Evolutionary conservation across 179 eudicot genomes (phyloP).

Genomic region (Sideroxylon spinosum): DNA sequence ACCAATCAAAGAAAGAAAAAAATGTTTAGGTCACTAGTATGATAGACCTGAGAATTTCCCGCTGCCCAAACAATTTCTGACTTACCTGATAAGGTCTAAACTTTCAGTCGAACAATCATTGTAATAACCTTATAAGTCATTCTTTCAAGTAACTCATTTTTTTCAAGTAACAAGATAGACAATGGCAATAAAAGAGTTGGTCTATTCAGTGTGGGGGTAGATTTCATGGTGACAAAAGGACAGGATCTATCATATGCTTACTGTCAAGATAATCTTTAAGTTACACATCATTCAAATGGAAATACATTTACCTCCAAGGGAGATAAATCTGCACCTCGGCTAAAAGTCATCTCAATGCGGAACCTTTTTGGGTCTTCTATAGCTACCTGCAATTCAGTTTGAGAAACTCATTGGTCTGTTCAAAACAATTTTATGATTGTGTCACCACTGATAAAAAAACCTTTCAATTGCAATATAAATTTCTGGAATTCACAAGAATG

Average conservation of each 20-base stretch:
- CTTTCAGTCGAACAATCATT: too few species aligned
- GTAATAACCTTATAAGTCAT: too few species aligned
- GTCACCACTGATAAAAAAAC: not conserved
- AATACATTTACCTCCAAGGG: conserved; percentile 69
- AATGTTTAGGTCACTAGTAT: too few species aligned
- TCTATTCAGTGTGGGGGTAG: not conserved
- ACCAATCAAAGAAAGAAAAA: too few species aligned
- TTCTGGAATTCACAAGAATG: not conserved
- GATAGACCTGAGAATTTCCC: too few species aligned
- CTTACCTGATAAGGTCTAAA: too few species aligned
- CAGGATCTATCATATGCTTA: not conserved
- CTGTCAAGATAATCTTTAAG: not conserved
- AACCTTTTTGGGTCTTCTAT: conserved; percentile 81
- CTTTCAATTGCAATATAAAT: not conserved
- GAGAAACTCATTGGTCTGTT: conserved; percentile 2
- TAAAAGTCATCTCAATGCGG: conserved; percentile 90
- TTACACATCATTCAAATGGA: not conserved
- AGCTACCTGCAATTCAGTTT: conserved; percentile 49
- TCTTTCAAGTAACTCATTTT: too few species aligned
- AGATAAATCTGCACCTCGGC: conserved; percentile 96
- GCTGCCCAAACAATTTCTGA: too few species aligned
- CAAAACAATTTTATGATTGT: not conserved
- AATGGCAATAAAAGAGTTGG: too few species aligned
- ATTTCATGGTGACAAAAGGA: not conserved
- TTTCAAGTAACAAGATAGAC: too few species aligned